Evolutionary conservation across 805 yeast genomes (phyloP).

Genomic region (Pichia nakasei): DNA sequence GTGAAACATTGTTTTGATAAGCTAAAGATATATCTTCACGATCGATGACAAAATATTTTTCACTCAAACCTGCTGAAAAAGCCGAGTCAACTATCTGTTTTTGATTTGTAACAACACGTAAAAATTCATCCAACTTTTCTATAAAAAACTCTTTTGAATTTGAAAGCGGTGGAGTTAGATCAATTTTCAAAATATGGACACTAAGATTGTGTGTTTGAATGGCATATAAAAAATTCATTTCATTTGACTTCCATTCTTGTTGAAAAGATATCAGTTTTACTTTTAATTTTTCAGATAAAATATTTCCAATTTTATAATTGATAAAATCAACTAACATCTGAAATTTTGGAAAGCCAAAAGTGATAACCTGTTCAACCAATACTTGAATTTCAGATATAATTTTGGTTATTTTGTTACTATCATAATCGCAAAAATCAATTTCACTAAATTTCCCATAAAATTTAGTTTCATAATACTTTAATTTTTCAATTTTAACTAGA

Average conservation of each 20-base stretch:
- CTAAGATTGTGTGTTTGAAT: slow-evolving; percentile 26
- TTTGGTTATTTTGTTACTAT: slow-evolving; percentile 9
- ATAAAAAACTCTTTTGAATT: slow-evolving; percentile 27
- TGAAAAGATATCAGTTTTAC: slow-evolving; percentile 5
- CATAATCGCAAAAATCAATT: slow-evolving; percentile 24
- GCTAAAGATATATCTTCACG: slow-evolving; percentile 10
- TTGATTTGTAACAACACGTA: slow-evolving; percentile 21
- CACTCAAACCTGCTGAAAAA: slow-evolving; percentile 6
- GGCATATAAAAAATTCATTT: neutral
- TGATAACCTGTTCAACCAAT: slow-evolving; percentile 26
- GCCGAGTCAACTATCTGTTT: slow-evolving; percentile 14
- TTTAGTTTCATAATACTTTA: neutral
- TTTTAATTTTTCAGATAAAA: slow-evolving; percentile 25
- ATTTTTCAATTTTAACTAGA: neutral
- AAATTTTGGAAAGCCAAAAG: slow-evolving; percentile 31
- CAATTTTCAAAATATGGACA: slow-evolving; percentile 30
- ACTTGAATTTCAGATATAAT: slow-evolving; percentile 27
- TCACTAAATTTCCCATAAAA: neutral
- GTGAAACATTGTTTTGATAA: neutral
- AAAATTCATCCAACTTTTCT: slow-evolving; percentile 17
- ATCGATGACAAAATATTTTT: neutral
- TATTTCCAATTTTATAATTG: slow-evolving; percentile 25
- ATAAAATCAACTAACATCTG: slow-evolving; percentile 24
- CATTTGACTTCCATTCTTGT: slow-evolving; percentile 18
- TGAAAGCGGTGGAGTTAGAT: slow-evolving; percentile 31